phyloP scores from a whole-genome alignment of 805 yeast species.

The Scheffersomyces coipomensis region DNA sequence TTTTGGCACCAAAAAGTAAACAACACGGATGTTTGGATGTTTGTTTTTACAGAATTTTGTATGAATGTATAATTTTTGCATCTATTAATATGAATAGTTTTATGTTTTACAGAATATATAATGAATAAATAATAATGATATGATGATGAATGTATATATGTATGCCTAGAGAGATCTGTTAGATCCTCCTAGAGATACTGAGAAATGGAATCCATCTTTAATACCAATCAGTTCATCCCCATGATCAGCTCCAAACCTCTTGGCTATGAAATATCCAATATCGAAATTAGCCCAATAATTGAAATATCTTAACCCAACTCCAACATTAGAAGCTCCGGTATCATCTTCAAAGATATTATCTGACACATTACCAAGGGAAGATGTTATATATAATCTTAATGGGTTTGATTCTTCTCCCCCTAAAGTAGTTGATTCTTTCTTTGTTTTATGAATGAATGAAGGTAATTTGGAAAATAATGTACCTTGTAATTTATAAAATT shows the following conservation, averaged over 20 bases:
- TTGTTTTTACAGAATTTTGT: too few species aligned
- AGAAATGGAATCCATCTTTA: slow-evolving; percentile 38
- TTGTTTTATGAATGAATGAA: slow-evolving; percentile 22
- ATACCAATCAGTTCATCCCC: slow-evolving; percentile 19
- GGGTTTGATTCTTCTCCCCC: slow-evolving; percentile 25
- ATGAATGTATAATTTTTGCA: too few species aligned
- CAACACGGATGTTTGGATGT: too few species aligned
- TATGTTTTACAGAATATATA: too few species aligned
- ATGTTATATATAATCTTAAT: slow-evolving; percentile 55
- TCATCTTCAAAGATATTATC: slow-evolving; percentile 22
- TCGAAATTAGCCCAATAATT: slow-evolving; percentile 41
- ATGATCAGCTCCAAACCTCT: slow-evolving; percentile 16
- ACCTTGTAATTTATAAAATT: slow-evolving; percentile 54
- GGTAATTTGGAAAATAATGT: slow-evolving; percentile 66
- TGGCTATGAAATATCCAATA: slow-evolving; percentile 35
- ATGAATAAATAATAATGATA: too few species aligned
- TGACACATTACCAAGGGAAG: slow-evolving; percentile 62
- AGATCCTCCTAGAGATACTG: slow-evolving; percentile 39
- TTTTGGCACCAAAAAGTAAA: too few species aligned
- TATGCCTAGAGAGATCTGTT: slow-evolving; percentile 11
- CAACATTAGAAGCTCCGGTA: slow-evolving; percentile 24
- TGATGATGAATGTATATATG: too few species aligned
- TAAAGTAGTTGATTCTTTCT: not conserved
- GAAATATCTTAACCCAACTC: slow-evolving; percentile 37
- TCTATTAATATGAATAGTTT: too few species aligned